Base-by-base conservation (phyloP, 2,329 filamentous ascomycete genomes). In the Microcyclospora tardicrescens region DNA sequence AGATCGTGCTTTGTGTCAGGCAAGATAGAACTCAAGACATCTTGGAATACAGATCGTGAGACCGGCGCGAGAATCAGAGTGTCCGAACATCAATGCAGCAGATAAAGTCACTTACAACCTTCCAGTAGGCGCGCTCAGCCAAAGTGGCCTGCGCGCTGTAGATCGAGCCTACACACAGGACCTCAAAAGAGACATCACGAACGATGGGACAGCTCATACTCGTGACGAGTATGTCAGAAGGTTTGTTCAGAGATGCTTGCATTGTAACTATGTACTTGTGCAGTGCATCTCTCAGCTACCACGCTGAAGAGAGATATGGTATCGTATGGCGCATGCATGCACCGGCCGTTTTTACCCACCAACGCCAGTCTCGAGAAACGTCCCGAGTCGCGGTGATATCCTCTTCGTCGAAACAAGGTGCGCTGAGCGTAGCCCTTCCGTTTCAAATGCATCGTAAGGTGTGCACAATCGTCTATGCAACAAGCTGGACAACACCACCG, bases 401-500 rank as follows among this genome's bases (percentile, higher is more conserved):
- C 19, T 24, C 19, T 24, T 24, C 19, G 8, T 8, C 19, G 19
- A 24, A 24, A 24, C 19, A 24, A 8, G 19, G 8, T 24, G 19
- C 4, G 19, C 19, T 8, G 19, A 24, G 19, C 19, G 19, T 5
- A 24, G 8, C 19, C n/a, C 19, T 24, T 24, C 19, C 16, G 12
- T 15, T 30, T 34, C 40, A 35, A 39, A 34, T 41, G 14, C 28
- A 15, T 16, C 28, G 3, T 34, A 32, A 35, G 15, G 29, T 37
- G 39, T 16, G 32, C 34, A 27, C 33, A 29, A 34, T 37, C 56
- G 54, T 60, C 75, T 82, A 95, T 71, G 86, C 87, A 62, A 95
- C 84, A 66, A 95, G 77, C 77, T 95, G 85, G 61, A 93, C 74
- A 61, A 94, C 84, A 70, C 89, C 89, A 68, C 91, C 91, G 61